Evolutionary conservation across 352 stramenopile genomes (phyloP).

Genomic region (Phytophthora sp.): DNA sequence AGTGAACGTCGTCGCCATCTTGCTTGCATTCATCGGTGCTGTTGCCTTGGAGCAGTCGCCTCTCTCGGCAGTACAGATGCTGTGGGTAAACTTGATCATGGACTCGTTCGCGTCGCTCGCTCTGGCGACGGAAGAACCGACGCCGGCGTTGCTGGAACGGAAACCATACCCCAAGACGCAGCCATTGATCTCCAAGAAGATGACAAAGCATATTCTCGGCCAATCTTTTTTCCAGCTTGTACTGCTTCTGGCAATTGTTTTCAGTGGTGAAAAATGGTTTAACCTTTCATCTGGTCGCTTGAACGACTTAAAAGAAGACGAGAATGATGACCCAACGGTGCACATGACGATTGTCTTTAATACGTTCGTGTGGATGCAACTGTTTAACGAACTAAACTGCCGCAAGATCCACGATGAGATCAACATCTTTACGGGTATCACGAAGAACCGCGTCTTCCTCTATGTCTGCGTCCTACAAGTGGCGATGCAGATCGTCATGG

Average conservation of each 20-base stretch:
- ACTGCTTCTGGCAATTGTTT: conserved; percentile 85
- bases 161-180: conserved; percentile 90
- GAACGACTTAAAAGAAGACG: conserved; percentile 53
- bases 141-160: conserved; percentile 80
- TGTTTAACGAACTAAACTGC: conserved; percentile 83
- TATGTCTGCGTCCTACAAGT: conserved; percentile 90
- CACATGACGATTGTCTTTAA: conserved; percentile 98
- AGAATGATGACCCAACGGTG: conserved; percentile 59
- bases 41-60: conserved; percentile 66
- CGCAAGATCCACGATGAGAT: conserved; percentile 92
- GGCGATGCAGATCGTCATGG: conserved; percentile 92
- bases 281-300: conserved; percentile 39
- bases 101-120: conserved; percentile 95
- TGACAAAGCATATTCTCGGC: conserved; percentile 94
- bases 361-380: conserved; percentile 95
- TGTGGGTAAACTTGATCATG: conserved; percentile 98
- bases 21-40: conserved; percentile 90
- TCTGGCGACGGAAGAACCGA: conserved; percentile 93
- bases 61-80: conserved; percentile 94
- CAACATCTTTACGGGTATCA: conserved; percentile 94
- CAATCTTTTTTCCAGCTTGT: conserved; percentile 91
- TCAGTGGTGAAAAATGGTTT: conserved; percentile 61
- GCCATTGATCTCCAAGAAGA: conserved; percentile 91
- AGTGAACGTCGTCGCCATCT: conserved; percentile 94
- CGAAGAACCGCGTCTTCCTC: conserved; percentile 92